These are phyloP conservation scores for Wickerhamiella vanderwaltii DNA, from an alignment of 805 yeast species.

Conservation along the genomic window DNA sequence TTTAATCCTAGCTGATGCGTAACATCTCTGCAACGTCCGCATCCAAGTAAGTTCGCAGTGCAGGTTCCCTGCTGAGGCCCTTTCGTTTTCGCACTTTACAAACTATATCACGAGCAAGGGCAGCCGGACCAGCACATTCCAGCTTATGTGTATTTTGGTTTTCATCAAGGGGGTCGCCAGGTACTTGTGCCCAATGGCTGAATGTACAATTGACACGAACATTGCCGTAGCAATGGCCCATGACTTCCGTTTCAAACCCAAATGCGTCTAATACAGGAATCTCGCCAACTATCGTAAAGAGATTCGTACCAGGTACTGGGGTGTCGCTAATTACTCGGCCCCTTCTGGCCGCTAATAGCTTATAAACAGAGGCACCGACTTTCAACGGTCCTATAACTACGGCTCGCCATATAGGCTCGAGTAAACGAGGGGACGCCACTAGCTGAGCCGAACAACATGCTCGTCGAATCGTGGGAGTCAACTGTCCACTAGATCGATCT, in stretches of 20 bases:
- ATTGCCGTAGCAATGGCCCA: conserved; percentile 66
- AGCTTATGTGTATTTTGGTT: conserved; percentile 52
- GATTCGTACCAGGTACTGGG: conserved; percentile 62
- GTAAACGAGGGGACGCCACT: conserved; percentile 60
- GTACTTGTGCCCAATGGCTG: conserved; percentile 63
- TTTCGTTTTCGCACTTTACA: conserved; percentile 81
- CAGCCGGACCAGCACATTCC: conserved; percentile 57
- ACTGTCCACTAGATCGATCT: conserved; percentile 50
- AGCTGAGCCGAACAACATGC: conserved; percentile 76
- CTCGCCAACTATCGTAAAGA: conserved; percentile 47
- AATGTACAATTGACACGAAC: conserved; percentile 59
- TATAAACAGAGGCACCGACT: conserved; percentile 38
- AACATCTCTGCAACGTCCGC: conserved; percentile 43
- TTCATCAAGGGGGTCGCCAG: conserved; percentile 82
- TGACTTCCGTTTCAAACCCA: conserved; percentile 78
- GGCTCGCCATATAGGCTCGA: conserved; percentile 71
- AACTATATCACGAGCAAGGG: conserved; percentile 78
- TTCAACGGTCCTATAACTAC: conserved; percentile 43
- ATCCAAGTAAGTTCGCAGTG: conserved; percentile 55
- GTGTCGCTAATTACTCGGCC: conserved; percentile 41
- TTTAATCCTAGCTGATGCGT: not conserved
- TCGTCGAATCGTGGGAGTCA: conserved; percentile 68
- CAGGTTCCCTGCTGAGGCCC: conserved; percentile 67
- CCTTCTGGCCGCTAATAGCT: conserved; percentile 49
- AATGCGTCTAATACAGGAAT: conserved; percentile 84